A percentile compares a stretch with the other conserved stretches of the same genome.
Evolutionary conservation across 768 basidiomycete genomes (phyloP).

Genomic region (Calocera viscosa): DNA sequence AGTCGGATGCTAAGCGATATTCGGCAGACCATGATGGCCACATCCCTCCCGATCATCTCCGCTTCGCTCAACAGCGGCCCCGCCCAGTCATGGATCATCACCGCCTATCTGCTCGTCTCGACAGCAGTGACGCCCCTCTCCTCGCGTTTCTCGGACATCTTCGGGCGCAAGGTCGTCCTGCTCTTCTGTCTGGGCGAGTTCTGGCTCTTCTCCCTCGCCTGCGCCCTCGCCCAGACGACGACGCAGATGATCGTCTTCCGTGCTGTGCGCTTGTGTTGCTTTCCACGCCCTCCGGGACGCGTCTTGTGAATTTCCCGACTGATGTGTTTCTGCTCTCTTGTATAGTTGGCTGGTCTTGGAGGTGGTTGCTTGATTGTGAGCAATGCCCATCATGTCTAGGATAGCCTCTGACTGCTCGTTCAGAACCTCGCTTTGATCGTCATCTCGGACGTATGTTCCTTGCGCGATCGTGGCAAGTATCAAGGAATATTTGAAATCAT

Average conservation of each 20-base stretch:
- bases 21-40: conserved; percentile 6
- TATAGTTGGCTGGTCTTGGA: conserved; percentile 13
- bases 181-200: conserved; percentile 23
- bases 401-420: not conserved
- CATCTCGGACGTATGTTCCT: conserved; percentile 24
- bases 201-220: conserved; percentile 28
- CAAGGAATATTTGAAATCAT: conserved; percentile 29
- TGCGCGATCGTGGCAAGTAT: conserved; percentile 27
- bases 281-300: not conserved
- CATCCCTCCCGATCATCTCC: conserved; percentile 16
- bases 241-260: conserved; percentile 31
- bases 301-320: conserved; percentile 13
- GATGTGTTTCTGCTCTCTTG: conserved; percentile 14
- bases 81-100: conserved; percentile 27
- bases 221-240: conserved; percentile 28
- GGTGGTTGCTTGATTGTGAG: conserved; percentile 7
- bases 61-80: conserved; percentile 18
- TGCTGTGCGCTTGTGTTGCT: conserved; percentile 10
- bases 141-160: conserved; percentile 28
- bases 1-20: not conserved
- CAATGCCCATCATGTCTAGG: not conserved
- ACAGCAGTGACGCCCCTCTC: conserved; percentile 16
- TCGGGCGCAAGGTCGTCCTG: conserved; percentile 28
- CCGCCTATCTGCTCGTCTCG: conserved; percentile 28
- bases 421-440: conserved; percentile 8